Evolutionary conservation across 345 rosid species (phyloP).

Genomic region (Brassica carinata): DNA sequence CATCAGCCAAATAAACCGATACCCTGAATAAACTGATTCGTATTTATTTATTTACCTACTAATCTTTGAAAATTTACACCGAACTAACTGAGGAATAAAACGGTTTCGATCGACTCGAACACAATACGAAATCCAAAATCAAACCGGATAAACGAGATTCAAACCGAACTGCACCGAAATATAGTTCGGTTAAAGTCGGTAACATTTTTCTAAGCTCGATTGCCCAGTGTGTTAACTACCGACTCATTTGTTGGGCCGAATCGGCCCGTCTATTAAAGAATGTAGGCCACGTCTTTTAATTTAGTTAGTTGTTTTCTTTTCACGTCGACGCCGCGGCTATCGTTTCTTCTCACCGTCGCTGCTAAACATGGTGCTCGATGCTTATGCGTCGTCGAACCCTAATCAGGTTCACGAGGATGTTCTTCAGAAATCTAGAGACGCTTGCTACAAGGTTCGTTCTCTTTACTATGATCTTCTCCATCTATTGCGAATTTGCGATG

Average conservation of each 20-base stretch:
- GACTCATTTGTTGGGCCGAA: constrained; percentile 16
- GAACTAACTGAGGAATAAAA: not conserved
- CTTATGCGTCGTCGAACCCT: constrained; percentile 50
- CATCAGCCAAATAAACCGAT: not conserved
- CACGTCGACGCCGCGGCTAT: not conserved
- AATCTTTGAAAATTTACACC: no score
- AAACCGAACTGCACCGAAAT: not conserved
- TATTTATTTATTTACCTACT: no score
- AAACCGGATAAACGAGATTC: not conserved
- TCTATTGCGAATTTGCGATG: not conserved
- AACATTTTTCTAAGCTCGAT: not conserved
- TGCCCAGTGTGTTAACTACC: no score
- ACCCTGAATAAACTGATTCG: no score
- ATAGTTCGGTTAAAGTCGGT: not conserved
- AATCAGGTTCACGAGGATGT: constrained; percentile 70
- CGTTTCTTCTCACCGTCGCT: not conserved
- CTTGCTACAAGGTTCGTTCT: constrained; percentile 68
- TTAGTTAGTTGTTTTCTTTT: not conserved
- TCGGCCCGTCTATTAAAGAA: not conserved
- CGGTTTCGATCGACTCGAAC: not conserved
- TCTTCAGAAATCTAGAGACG: constrained; percentile 61
- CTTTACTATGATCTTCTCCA: no score
- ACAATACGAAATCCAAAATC: not conserved
- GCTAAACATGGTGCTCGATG: constrained; percentile 47
- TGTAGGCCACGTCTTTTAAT: not conserved